A percentile compares a stretch with the other conserved stretches of the same genome.
Evolutionary conservation across 345 rosid genomes (phyloP).

Genomic region (Bretschneidera sinensis): DNA sequence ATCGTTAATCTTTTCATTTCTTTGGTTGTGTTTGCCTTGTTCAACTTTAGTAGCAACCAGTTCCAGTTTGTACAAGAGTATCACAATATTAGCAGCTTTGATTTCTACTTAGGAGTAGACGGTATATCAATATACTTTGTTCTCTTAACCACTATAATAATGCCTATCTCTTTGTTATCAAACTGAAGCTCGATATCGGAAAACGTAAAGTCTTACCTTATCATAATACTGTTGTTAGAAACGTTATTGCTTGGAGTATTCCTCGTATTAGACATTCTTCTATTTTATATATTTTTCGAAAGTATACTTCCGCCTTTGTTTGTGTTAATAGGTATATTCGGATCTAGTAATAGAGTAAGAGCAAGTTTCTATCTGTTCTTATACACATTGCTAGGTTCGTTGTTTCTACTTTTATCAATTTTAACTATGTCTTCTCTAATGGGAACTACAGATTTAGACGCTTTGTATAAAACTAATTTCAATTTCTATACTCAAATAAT

Average conservation of each 20-base stretch:
- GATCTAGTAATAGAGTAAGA: neutral
- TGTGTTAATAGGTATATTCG: neutral
- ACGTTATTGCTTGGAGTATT: neutral
- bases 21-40: neutral
- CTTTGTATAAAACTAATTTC: neutral
- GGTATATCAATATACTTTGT: slow-evolving; percentile 4
- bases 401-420: neutral
- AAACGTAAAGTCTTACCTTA: neutral
- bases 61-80: slow-evolving; percentile 2
- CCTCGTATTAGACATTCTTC: neutral
- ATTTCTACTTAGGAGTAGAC: neutral
- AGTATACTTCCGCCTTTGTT: slow-evolving; percentile 3
- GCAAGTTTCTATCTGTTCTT: neutral
- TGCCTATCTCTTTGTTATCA: neutral
- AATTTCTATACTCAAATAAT: neutral
- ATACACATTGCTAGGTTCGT: neutral
- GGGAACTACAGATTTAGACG: too few relatives aligned
- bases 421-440: neutral
- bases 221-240: neutral
- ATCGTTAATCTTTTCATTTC: too few relatives aligned
- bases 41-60: neutral
- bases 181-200: neutral
- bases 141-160: neutral
- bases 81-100: too few relatives aligned
- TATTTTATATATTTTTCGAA: slow-evolving; percentile 6